These are phyloP conservation scores for Sesbania bispinosa DNA, from an alignment of 306 rosid species.

Conservation along the genomic window DNA sequence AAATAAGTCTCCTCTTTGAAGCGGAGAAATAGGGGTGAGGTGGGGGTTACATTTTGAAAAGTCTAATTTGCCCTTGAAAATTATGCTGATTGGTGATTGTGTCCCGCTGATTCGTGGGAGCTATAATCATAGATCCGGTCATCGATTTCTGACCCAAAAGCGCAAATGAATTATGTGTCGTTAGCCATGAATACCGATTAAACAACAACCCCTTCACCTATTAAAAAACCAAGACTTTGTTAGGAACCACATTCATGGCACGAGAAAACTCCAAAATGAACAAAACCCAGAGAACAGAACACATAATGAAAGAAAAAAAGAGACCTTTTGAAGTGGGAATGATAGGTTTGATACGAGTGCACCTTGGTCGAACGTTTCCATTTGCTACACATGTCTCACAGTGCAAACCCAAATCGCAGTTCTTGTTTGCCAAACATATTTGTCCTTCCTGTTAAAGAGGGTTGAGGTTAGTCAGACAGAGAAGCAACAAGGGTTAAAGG, in stretches of 20 bases:
- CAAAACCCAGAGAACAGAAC: background rate
- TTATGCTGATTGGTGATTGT: conserved; percentile 76
- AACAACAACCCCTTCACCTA: conserved; percentile 76
- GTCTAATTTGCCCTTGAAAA: too few species aligned
- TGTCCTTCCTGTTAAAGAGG: conserved; percentile 55
- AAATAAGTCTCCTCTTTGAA: too few species aligned
- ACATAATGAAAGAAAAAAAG: background rate
- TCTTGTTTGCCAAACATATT: conserved; percentile 44
- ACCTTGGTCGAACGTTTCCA: conserved; percentile 65
- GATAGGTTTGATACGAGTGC: conserved; percentile 72
- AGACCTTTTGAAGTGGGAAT: conserved; percentile 64
- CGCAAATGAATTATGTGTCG: conserved; percentile 85
- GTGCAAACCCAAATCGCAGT: conserved; percentile 72
- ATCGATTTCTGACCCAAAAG: conserved; percentile 60
- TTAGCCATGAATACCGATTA: conserved; percentile 84
- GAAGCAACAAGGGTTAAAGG: background rate
- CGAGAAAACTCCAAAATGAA: background rate
- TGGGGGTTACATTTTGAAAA: too few species aligned
- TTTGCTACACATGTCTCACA: conserved; percentile 80
- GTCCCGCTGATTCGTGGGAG: conserved; percentile 84
- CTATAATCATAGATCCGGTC: conserved; percentile 55
- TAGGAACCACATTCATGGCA: background rate
- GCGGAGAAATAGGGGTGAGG: too few species aligned
- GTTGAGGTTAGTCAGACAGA: background rate
- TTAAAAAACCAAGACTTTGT: conserved; percentile 8